Base-by-base conservation (phyloP, 148 eudicot species). In the Nepenthes gracilis region DNA sequence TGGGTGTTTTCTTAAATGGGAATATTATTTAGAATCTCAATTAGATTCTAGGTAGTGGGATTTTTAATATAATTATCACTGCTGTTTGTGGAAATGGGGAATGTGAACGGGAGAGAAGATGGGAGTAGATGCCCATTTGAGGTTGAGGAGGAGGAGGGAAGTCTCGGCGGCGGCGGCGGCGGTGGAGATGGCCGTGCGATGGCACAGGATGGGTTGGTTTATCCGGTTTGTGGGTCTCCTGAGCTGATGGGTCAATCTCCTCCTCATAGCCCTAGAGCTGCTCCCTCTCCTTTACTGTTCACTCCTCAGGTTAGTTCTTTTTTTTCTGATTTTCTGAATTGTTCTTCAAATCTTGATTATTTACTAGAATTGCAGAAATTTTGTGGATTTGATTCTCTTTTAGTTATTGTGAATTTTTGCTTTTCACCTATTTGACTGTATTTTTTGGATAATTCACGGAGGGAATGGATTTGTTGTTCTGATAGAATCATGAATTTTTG, bases 91-190 rank as follows among this genome's bases (percentile, higher is more conserved):
- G 36, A 45, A 62, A 88, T 88, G 91, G 96, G 96, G 60, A 88
- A 88, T 74, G 88, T 76, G 12, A 88, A 77, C 67, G 95, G 83
- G 36, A 78, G 83, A 73, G 90, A 82, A 75, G 87, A 87, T 14
- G 84, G 61, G 33, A 63, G 67, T 63, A 34, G 40, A 55, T 75
- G 68, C 63, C 80, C 70, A 60, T 67, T 72, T 35, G 72, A 40
- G 10, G 75, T 71, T 48, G 85, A 76, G 12, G 23, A 23, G n/a
- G 78, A 63, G 56, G 70, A 52, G 59, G 76, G 43, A 12, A 40
- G 23, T 2, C 50, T 43, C 8, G 61, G 53, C 5, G 69, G 35
- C 9, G 64, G 12, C 11, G 59, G 50, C 32, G 45, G 32, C n/a
- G 63, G 40, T 66, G 34, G 48, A 45, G 48, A 0, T 5, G 48